Evolutionary conservation across 495 filamentous ascomycete genomes (phyloP).

Genomic region (Hyaloscypha hepaticicola): DNA sequence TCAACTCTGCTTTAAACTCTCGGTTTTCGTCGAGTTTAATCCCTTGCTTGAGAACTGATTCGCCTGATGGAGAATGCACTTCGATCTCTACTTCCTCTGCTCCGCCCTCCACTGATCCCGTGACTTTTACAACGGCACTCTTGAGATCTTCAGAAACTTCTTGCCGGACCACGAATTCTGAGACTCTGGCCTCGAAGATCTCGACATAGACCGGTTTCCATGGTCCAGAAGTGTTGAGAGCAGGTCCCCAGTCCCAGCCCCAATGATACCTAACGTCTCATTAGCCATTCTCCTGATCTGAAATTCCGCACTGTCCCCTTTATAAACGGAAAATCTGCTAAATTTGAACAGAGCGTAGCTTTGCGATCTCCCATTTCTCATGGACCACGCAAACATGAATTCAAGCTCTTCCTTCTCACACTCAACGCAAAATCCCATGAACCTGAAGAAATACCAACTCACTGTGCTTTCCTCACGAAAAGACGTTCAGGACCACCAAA

Average conservation of each 20-base stretch:
- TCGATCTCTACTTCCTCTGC: constrained; percentile 30
- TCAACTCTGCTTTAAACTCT: constrained; percentile 44
- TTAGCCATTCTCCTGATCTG: too few species aligned
- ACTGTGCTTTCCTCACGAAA: constrained; percentile 62
- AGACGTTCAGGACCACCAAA: constrained; percentile 57
- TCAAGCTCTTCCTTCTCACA: too few species aligned
- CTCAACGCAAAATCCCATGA: too few species aligned
- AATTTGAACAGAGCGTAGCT: too few species aligned
- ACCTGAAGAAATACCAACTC: too few species aligned
- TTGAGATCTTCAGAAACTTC: constrained; percentile 47
- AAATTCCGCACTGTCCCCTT: too few species aligned
- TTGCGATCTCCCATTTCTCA: too few species aligned
- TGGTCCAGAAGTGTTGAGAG: constrained; percentile 69
- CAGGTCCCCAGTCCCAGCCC: constrained; percentile 85
- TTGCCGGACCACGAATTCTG: constrained; percentile 53
- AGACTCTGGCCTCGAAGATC: constrained; percentile 54
- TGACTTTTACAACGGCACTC: constrained; percentile 44
- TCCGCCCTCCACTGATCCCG: constrained; percentile 43
- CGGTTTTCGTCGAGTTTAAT: constrained; percentile 38
- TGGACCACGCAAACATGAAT: too few species aligned
- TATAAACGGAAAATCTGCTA: too few species aligned
- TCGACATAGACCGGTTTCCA: constrained; percentile 69
- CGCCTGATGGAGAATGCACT: constrained; percentile 43
- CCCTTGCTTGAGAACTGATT: constrained; percentile 41
- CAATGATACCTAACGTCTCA: too few species aligned